Percentiles rank a stretch among this genome's conserved stretches.
Evolutionary conservation across 2,329 filamentous ascomycete genomes (phyloP).

Genomic region (Fusarium domesticum): DNA sequence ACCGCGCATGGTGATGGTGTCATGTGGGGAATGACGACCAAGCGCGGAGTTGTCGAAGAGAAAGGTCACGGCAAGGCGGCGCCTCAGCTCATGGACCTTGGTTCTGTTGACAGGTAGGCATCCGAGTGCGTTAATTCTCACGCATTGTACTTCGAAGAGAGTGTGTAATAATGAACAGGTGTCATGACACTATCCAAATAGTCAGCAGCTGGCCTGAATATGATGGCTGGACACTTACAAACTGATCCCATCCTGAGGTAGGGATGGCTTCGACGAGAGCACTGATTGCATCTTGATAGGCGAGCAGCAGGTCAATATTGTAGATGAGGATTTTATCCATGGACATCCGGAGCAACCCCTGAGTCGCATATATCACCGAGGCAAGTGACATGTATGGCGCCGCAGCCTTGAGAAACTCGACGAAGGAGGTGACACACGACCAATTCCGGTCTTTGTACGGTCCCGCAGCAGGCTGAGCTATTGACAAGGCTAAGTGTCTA

Average conservation of each 20-base stretch:
- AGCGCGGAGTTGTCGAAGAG: constrained; percentile 52
- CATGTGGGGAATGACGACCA: constrained; percentile 40
- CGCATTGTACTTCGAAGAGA: constrained; percentile 44
- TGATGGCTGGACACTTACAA: constrained; percentile 35
- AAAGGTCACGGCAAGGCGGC: constrained; percentile 63
- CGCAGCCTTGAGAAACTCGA: constrained; percentile 41
- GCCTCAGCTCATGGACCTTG: constrained; percentile 57
- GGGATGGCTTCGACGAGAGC: constrained; percentile 44
- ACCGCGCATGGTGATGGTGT: constrained; percentile 40
- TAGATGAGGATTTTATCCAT: constrained; percentile 50
- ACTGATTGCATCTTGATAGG: constrained; percentile 43
- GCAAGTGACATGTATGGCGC: constrained; percentile 36
- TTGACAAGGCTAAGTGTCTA: constrained; percentile 18
- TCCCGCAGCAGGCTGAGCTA: constrained; percentile 24
- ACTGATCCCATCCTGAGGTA: constrained; percentile 36
- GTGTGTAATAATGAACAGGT: constrained; percentile 47
- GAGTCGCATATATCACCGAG: constrained; percentile 40
- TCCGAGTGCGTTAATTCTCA: constrained; percentile 57
- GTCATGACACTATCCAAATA: constrained; percentile 44
- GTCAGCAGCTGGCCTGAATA: constrained; percentile 3
- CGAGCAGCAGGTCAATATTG: constrained; percentile 40
- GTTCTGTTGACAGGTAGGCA: constrained; percentile 54
- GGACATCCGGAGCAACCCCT: constrained; percentile 53
- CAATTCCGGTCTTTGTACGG: constrained; percentile 44
- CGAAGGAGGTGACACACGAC: constrained; percentile 42